These are phyloP conservation scores for Butyriboletus loyo DNA, from an alignment of 768 basidiomycete species.

Conservation along the genomic window DNA sequence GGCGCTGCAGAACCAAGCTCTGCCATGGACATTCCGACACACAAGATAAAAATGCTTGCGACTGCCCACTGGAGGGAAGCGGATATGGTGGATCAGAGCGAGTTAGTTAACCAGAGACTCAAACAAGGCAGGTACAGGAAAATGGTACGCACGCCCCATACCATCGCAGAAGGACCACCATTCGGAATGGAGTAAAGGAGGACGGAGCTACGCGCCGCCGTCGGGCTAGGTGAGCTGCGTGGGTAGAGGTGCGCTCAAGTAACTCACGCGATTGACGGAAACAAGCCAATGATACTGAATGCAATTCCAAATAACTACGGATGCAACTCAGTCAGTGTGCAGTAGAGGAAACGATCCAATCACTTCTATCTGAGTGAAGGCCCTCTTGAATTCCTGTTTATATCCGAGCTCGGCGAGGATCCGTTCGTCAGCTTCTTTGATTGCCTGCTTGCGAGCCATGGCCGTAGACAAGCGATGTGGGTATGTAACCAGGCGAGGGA, in stretches of 20 bases:
- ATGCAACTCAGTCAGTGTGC: background rate
- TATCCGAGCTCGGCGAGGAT: slow-evolving; percentile 36
- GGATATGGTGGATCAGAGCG: background rate
- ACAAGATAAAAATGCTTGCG: slow-evolving; percentile 36
- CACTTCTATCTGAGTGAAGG: slow-evolving; percentile 35
- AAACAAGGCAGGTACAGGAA: background rate
- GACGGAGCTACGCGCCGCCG: slow-evolving; percentile 34
- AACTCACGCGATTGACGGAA: slow-evolving; percentile 59
- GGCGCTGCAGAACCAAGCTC: slow-evolving; percentile 42
- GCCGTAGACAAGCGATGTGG: too few species aligned
- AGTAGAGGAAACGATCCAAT: background rate
- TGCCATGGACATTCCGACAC: slow-evolving; percentile 41
- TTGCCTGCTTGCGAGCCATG: slow-evolving; percentile 12
- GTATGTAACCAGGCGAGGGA: too few species aligned
- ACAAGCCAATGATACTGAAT: slow-evolving; percentile 68
- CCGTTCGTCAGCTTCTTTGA: slow-evolving; percentile 26
- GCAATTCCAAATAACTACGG: slow-evolving; percentile 68
- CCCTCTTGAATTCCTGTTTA: slow-evolving; percentile 38
- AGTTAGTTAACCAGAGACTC: background rate
- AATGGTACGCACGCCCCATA: slow-evolving; percentile 33
- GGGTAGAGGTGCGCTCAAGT: slow-evolving; percentile 20
- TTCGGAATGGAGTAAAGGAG: slow-evolving; percentile 48
- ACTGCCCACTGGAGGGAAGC: slow-evolving; percentile 34
- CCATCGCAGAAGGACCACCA: too few species aligned
- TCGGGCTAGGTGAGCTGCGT: background rate